Conservation (phyloP, 805 yeast species). For the Suhomyces canberraensis region DNA sequence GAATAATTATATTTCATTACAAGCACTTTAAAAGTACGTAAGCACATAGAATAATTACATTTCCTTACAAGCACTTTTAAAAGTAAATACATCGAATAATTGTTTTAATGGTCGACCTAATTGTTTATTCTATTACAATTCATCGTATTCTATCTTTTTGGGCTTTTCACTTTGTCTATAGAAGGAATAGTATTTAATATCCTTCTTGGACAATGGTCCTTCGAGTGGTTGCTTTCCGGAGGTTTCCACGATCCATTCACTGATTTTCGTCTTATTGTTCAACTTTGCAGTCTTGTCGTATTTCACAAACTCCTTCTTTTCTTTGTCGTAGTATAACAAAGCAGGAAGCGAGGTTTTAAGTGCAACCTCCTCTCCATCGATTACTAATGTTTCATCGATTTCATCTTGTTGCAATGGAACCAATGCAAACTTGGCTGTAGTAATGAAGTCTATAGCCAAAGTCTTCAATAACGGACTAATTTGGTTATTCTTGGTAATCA, state of each 20-base stretch:
- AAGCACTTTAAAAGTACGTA: no score
- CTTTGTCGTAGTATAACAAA: slow-evolving; percentile 23
- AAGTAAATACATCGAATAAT: no score
- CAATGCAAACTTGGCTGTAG: slow-evolving; percentile 46
- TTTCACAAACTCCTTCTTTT: slow-evolving; percentile 15
- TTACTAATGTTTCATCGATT: slow-evolving; percentile 9
- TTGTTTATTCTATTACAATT: no score
- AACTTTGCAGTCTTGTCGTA: slow-evolving; percentile 24
- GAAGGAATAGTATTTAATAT: slow-evolving; percentile 23
- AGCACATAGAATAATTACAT: no score
- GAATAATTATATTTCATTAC: no score
- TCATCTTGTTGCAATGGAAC: slow-evolving; percentile 28
- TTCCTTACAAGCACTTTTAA: no score
- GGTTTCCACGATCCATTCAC: slow-evolving; percentile 29
- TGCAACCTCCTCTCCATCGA: slow-evolving; percentile 19
- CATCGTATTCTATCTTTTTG: slow-evolving; percentile 22
- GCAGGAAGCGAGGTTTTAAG: slow-evolving; percentile 23
- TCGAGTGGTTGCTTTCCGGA: slow-evolving; percentile 30
- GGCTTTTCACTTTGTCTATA: slow-evolving; percentile 28
- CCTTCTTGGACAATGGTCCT: slow-evolving; percentile 37
- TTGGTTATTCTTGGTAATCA: slow-evolving; percentile 49
- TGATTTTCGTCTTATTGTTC: slow-evolving; percentile 27
- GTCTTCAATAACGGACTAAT: slow-evolving; percentile 58
- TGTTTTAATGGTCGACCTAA: no score
- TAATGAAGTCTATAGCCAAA: slow-evolving; percentile 68